Evolutionary conservation across 2,329 filamentous ascomycete species (phyloP).

Genomic region (Fusarium sp.): DNA sequence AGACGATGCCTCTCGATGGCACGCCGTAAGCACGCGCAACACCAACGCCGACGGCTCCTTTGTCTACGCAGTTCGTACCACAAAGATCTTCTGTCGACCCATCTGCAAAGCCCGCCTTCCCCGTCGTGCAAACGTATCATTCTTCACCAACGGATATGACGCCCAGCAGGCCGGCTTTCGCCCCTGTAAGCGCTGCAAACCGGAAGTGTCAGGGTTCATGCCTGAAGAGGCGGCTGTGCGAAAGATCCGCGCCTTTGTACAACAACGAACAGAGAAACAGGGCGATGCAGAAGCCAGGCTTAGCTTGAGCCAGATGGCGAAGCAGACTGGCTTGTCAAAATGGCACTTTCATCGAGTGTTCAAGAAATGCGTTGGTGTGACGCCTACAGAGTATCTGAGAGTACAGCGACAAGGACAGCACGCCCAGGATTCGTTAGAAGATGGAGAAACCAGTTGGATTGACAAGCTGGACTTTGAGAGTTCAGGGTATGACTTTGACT

Average conservation of each 20-base stretch:
- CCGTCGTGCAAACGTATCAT: conserved; percentile 71
- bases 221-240: conserved; percentile 60
- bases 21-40: conserved; percentile 55
- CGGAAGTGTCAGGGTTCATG: conserved; percentile 57
- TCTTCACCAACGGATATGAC: conserved; percentile 62
- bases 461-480: conserved; percentile 25
- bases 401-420: conserved; percentile 31
- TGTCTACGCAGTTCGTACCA: conserved; percentile 61
- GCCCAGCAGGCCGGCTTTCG: conserved; percentile 66
- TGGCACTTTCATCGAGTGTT: conserved; percentile 73
- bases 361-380: conserved; percentile 67
- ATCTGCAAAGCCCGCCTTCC: conserved; percentile 73
- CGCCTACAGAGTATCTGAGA: conserved; percentile 57
- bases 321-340: conserved; percentile 66
- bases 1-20: conserved; percentile 55
- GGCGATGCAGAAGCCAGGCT: conserved; percentile 36
- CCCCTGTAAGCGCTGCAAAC: conserved; percentile 71
- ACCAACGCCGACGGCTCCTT: conserved; percentile 57
- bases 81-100: conserved; percentile 72
- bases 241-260: conserved; percentile 56
- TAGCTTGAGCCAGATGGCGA: conserved; percentile 64
- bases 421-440: conserved; percentile 1
- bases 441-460: conserved; percentile 26
- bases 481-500: conserved; percentile 27
- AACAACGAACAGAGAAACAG: conserved; percentile 46